phyloP scores from a whole-genome alignment of 2,329 filamentous ascomycete species.

The Microsporum canis region DNA sequence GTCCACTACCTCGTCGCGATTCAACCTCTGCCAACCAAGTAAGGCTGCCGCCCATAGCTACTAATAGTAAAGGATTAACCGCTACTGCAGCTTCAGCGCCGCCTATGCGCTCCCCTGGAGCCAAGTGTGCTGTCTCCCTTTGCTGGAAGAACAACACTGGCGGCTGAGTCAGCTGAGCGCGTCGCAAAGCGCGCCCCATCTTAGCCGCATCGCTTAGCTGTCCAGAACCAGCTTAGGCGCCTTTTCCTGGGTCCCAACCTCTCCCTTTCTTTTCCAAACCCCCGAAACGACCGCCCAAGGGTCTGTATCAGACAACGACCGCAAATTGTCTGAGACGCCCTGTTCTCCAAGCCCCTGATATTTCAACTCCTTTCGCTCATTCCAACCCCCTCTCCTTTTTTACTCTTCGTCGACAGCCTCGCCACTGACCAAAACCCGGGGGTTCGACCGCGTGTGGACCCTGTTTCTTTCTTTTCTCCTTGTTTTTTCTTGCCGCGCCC shows the following conservation, averaged over 20 bases:
- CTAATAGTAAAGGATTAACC: background rate
- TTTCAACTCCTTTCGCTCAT: background rate
- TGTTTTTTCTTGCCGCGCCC: background rate
- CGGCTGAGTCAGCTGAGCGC: constrained; percentile 2
- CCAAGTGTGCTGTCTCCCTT: background rate
- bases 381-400: background rate
- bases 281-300: background rate
- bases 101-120: background rate
- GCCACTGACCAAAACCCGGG: background rate
- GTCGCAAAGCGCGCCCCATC: background rate
- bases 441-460: background rate
- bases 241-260: background rate
- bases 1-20: background rate
- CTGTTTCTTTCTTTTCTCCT: background rate
- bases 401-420: background rate
- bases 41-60: background rate
- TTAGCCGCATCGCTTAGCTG: constrained; percentile 4
- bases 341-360: background rate
- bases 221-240: constrained; percentile 7
- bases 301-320: background rate
- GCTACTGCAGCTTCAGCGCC: background rate
- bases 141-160: background rate
- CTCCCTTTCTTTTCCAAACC: background rate
- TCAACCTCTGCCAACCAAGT: background rate
- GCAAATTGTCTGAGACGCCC: background rate